phyloP scores from a whole-genome alignment of 164 flowering plant genomes.

The Houttuynia cordata region DNA sequence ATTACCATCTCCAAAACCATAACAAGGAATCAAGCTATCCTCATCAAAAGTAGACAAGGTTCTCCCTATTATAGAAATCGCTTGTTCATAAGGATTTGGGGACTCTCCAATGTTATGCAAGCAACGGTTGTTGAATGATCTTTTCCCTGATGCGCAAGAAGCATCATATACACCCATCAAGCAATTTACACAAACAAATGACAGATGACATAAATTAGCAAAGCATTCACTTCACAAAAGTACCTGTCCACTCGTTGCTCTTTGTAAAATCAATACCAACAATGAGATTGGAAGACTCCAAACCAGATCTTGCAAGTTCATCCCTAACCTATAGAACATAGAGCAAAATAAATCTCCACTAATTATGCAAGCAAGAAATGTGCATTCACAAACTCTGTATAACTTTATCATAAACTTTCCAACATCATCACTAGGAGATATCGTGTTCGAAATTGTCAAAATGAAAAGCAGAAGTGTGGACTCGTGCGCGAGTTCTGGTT shows the following conservation, averaged over 20 bases:
- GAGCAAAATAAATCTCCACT: too few species aligned
- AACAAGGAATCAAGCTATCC: conserved; percentile 50
- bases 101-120: conserved; percentile 52
- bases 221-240: background rate
- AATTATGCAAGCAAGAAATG: too few species aligned
- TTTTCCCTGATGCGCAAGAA: conserved; percentile 24
- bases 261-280: conserved; percentile 93
- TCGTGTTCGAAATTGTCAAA: too few species aligned
- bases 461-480: too few species aligned
- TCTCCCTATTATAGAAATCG: conserved; percentile 42
- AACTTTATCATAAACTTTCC: too few species aligned
- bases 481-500: too few species aligned
- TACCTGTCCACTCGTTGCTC: conserved; percentile 98
- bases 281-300: conserved; percentile 91
- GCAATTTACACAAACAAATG: background rate
- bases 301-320: conserved; percentile 69
- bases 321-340: conserved; percentile 48
- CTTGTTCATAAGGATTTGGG: conserved; percentile 43
- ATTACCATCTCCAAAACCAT: conserved; percentile 55
- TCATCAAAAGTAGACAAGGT: conserved; percentile 42
- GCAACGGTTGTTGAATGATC: conserved; percentile 48
- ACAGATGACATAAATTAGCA: background rate
- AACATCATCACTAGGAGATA: background rate
- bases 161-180: background rate
- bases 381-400: too few species aligned